Conservation (phyloP, 2,329 filamentous ascomycete genomes). For the Arthrobotrys sphaeroides region DNA sequence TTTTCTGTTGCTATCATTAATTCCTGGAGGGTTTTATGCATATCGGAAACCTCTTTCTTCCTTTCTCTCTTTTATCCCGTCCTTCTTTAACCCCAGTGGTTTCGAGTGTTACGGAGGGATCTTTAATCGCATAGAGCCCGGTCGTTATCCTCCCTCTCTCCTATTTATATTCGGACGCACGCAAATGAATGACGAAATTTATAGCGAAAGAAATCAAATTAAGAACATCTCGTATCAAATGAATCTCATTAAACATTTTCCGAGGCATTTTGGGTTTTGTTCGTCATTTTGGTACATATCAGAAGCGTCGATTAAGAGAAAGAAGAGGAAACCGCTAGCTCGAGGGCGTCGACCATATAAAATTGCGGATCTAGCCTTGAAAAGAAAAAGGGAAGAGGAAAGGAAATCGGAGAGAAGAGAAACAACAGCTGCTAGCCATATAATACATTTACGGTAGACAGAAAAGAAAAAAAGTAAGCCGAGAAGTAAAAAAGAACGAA, state of each 20-base stretch:
- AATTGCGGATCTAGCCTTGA: neutral
- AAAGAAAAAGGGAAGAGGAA: slow-evolving; percentile 31
- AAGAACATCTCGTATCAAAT: neutral
- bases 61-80: slow-evolving; percentile 3
- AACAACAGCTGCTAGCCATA: slow-evolving; percentile 51
- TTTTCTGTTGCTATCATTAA: slow-evolving; percentile 18
- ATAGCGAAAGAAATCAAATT: neutral
- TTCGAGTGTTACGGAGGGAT: slow-evolving; percentile 23
- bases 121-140: slow-evolving; percentile 38
- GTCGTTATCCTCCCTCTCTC: neutral
- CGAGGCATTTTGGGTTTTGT: slow-evolving; percentile 8
- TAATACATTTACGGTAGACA: slow-evolving; percentile 43
- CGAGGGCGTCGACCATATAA: neutral
- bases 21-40: slow-evolving; percentile 14
- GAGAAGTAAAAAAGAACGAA: slow-evolving; percentile 28
- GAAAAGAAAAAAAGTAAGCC: slow-evolving; percentile 31
- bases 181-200: slow-evolving; percentile 6
- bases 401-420: slow-evolving; percentile 25
- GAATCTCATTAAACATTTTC: slow-evolving; percentile 5
- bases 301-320: neutral
- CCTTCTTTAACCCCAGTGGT: neutral
- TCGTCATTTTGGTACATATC: slow-evolving; percentile 35
- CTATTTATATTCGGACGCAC: neutral
- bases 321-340: neutral
- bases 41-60: slow-evolving; percentile 23